Base-by-base conservation (phyloP, 2,329 filamentous ascomycete genomes). In the Zasmidium angulare region DNA sequence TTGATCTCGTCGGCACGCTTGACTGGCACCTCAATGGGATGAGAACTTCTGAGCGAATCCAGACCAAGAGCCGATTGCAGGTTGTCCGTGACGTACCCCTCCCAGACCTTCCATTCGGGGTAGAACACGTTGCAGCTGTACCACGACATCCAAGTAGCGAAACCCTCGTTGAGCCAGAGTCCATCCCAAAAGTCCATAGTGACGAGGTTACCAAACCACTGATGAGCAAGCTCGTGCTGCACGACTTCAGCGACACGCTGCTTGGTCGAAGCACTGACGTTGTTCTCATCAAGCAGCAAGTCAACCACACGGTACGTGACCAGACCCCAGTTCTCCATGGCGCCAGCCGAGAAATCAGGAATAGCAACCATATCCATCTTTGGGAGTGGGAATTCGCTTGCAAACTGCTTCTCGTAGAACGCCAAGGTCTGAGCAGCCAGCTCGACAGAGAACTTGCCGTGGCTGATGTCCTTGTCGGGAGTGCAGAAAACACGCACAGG, bases 101-200 rank as follows among this genome's bases (percentile, higher is more conserved):
- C 86, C 93, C 93, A 98, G 14, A 98, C 91, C 77, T 96, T 96
- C 93, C 93, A 98, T 76, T 98, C 93, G 9, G 93, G 93, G 77
- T 93, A 98, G 81, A 98, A 97, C 59, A 85, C 84, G 75, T 98
- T 93, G 83, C 91, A 96, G 47, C 90, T 92, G 78, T 95, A 95
- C 91, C 91, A 89, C 61, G 90, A 93, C 90, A 95, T 92, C 87
- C 90, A 91, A 43, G 91, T 96, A 29, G 91, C 91, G 69, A 96
- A 96, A 36, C 91, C 91, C 75, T 96, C 91, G 75, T 98, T 98
- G 55, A 98, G 84, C 93, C 93, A 98, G 7, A 98, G 80, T 56
- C 93, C 93, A 53, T 97, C 92, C 93, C 93, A 98, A 83, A 96
- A 97, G 75, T 96, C 92, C 92, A 97, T 97, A 55, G 93, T 97